Evolutionary conservation across 139 green algal genomes (phyloP).

Genomic region (Dunaliella sp.): DNA sequence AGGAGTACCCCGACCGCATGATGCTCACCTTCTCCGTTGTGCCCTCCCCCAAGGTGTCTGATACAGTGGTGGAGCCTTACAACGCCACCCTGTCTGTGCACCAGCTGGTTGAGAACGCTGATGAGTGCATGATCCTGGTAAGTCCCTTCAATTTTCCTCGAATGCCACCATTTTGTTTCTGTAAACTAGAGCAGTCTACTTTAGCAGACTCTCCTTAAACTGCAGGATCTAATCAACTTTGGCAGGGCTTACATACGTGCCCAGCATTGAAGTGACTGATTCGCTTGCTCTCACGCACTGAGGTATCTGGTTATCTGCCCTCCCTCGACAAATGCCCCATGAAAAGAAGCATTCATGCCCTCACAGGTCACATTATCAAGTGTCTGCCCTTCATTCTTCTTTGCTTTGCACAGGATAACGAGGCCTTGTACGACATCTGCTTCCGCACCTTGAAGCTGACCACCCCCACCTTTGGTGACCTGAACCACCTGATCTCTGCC

Average conservation of each 20-base stretch:
- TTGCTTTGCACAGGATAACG: too few relatives aligned
- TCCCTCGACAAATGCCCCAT: slow-evolving; percentile 97
- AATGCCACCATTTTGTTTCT: too few relatives aligned
- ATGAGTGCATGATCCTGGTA: slow-evolving; percentile 99
- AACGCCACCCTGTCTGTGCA: slow-evolving; percentile 99
- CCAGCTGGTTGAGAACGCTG: slow-evolving; percentile 98
- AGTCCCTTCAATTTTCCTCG: too few relatives aligned
- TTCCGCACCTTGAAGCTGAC: slow-evolving; percentile 87
- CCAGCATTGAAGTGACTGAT: too few relatives aligned
- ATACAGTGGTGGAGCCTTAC: slow-evolving; percentile 99
- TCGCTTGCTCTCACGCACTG: too few relatives aligned
- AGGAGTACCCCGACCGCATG: slow-evolving; percentile 98
- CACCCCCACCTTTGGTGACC: slow-evolving; percentile 91
- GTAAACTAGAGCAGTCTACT: too few relatives aligned
- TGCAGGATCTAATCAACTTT: too few relatives aligned
- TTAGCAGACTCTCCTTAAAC: too few relatives aligned
- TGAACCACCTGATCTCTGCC: slow-evolving; percentile 98
- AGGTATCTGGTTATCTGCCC: too few relatives aligned
- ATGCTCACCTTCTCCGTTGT: slow-evolving; percentile 99
- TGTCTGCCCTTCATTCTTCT: slow-evolving; percentile 98
- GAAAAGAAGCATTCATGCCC: slow-evolving; percentile 97
- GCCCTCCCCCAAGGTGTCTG: slow-evolving; percentile 99
- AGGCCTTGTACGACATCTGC: slow-evolving; percentile 95
- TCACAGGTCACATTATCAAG: slow-evolving; percentile 99
- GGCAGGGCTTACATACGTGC: slow-evolving; percentile 99